Evolutionary conservation across 345 rosid genomes (phyloP).

Genomic region (Atalantia buxifolia): DNA sequence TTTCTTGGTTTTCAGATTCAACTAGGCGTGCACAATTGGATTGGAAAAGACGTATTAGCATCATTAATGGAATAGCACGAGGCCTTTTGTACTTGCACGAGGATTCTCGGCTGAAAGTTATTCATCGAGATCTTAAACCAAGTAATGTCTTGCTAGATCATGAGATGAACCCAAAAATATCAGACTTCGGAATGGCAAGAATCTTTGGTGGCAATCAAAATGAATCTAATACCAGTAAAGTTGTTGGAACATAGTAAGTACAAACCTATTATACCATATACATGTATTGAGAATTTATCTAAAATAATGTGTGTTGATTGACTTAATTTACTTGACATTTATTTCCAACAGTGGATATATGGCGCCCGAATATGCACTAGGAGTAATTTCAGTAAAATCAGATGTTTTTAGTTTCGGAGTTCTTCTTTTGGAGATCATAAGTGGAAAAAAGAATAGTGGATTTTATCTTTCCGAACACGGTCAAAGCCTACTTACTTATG

Average conservation of each 20-base stretch:
- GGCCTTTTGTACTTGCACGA: conserved; percentile 37
- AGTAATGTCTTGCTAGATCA: conserved; percentile 2
- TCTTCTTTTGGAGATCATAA: conserved; percentile 6
- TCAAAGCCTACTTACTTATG: conserved; percentile 15
- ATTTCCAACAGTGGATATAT: conserved; percentile 8
- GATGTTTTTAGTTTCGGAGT: conserved; percentile 21
- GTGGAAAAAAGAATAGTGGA: neutral
- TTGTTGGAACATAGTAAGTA: too few relatives aligned
- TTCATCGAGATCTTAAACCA: conserved; percentile 26
- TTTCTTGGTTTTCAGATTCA: neutral
- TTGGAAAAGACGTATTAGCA: conserved; percentile 21
- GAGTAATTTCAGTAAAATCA: conserved; percentile 3
- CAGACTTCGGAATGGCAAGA: too few relatives aligned
- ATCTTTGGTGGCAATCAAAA: too few relatives aligned
- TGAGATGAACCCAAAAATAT: too few relatives aligned
- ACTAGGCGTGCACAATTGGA: neutral
- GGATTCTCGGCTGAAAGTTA: conserved; percentile 34
- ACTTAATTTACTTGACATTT: neutral
- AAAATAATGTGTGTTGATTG: too few relatives aligned
- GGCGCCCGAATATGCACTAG: conserved; percentile 15
- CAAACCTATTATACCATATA: too few relatives aligned
- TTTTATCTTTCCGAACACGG: neutral
- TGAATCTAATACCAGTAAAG: too few relatives aligned
- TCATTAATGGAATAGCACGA: conserved; percentile 28
- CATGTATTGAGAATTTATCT: too few relatives aligned